Conservation (phyloP, 352 stramenopile genomes). For the Pythium vanterpoolii region DNA sequence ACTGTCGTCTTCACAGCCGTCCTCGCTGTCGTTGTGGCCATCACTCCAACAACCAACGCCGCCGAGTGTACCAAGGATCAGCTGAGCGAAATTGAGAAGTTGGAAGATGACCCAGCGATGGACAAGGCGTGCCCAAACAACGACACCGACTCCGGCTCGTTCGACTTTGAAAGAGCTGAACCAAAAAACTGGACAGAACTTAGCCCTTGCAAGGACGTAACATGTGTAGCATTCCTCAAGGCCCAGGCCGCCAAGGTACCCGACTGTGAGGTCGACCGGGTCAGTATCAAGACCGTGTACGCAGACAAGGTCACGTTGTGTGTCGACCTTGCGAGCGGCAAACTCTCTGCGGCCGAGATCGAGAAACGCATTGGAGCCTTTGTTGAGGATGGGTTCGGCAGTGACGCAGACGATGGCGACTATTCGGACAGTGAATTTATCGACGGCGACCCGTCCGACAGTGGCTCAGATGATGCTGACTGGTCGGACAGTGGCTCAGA, state of each 20-base stretch:
- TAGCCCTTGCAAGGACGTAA: conserved; percentile 1
- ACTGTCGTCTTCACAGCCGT: not conserved
- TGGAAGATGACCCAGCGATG: not conserved
- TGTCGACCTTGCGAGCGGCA: conserved; percentile 4
- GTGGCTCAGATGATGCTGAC: not conserved
- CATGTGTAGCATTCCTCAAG: not conserved
- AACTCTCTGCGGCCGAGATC: conserved; percentile 2
- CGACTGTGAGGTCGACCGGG: not conserved
- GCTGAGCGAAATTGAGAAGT: not conserved
- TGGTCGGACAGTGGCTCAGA: not conserved
- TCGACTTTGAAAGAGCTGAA: not conserved
- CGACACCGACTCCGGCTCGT: not conserved
- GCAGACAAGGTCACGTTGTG: not conserved
- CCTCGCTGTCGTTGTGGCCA: not conserved
- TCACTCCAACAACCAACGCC: not conserved
- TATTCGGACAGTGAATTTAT: not conserved
- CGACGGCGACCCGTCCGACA: no score
- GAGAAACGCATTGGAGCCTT: conserved; percentile 1
- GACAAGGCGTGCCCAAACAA: not conserved
- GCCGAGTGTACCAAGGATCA: conserved; percentile 5
- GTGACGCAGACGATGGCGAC: not conserved
- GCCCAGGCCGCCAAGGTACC: not conserved
- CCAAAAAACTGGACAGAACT: not conserved
- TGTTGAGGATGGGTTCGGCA: not conserved
- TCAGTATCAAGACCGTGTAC: conserved; percentile 6